phyloP scores from a whole-genome alignment of 148 eudicot species.

The Cornus kousa region DNA sequence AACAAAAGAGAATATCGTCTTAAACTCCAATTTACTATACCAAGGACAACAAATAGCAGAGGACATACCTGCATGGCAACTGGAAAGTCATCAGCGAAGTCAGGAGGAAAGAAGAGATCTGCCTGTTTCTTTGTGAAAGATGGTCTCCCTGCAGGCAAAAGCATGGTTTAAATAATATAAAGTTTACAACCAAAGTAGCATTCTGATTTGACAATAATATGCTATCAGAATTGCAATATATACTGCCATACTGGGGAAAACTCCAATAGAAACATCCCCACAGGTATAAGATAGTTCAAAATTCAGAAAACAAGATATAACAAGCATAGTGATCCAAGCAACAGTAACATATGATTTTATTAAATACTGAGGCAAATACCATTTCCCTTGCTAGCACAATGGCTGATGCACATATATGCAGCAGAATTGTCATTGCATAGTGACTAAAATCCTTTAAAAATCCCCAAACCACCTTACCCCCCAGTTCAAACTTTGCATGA shows the following conservation, averaged over 20 bases:
- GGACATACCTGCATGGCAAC: constrained; percentile 99
- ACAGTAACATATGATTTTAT: background rate
- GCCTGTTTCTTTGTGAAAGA: constrained; percentile 92
- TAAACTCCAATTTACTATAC: no score
- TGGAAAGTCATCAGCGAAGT: constrained; percentile 95
- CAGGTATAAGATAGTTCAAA: background rate
- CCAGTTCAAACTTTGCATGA: no score
- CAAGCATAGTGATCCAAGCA: background rate
- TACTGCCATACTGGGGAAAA: background rate
- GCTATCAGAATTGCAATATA: background rate
- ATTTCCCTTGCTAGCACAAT: no score
- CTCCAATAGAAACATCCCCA: background rate
- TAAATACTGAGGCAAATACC: background rate
- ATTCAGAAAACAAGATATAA: background rate
- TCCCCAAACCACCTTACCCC: no score
- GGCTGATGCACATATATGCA: no score
- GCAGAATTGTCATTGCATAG: no score
- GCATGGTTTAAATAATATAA: background rate
- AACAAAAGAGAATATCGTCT: background rate
- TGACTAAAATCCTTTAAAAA: no score
- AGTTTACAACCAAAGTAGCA: background rate
- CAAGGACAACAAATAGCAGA: no score
- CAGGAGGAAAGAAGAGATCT: constrained; percentile 97
- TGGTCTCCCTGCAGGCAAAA: constrained; percentile 61
- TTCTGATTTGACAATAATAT: background rate